A percentile compares a stretch with the other conserved stretches of the same genome.
These are phyloP conservation scores for Rubroshorea leprosula DNA, from an alignment of 345 rosid species.

Conservation along the genomic window DNA sequence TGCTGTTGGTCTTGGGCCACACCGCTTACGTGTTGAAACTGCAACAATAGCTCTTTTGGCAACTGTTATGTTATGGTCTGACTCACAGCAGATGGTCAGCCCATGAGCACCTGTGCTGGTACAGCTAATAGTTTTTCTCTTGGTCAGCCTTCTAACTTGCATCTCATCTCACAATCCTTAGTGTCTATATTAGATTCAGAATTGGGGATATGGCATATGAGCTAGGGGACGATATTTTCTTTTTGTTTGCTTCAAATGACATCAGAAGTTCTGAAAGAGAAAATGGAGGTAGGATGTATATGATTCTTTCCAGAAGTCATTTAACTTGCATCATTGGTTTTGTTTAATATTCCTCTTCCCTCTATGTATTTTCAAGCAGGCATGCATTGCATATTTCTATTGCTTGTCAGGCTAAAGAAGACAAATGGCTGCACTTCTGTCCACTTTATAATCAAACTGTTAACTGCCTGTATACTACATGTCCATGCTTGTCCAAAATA, in stretches of 20 bases:
- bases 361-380: background rate
- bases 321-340: background rate
- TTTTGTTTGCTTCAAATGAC: background rate
- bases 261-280: background rate
- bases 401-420: too few relatives aligned
- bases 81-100: constrained; percentile 34
- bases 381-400: background rate
- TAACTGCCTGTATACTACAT: background rate
- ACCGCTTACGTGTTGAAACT: constrained; percentile 84
- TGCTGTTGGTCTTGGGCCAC: constrained; percentile 78
- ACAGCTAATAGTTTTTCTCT: constrained; percentile 12
- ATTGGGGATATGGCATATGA: background rate
- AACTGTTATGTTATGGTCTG: constrained; percentile 80
- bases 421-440: too few relatives aligned
- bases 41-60: constrained; percentile 79
- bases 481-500: background rate
- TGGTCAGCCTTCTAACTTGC: background rate
- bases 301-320: background rate
- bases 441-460: too few relatives aligned
- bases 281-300: background rate
- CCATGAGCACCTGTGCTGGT: constrained; percentile 15
- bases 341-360: background rate
- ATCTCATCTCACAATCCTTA: background rate
- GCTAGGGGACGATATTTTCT: constrained; percentile 1
- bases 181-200: background rate